Conservation (phyloP, 768 basidiomycete genomes). For the Serpula lacrymans region DNA sequence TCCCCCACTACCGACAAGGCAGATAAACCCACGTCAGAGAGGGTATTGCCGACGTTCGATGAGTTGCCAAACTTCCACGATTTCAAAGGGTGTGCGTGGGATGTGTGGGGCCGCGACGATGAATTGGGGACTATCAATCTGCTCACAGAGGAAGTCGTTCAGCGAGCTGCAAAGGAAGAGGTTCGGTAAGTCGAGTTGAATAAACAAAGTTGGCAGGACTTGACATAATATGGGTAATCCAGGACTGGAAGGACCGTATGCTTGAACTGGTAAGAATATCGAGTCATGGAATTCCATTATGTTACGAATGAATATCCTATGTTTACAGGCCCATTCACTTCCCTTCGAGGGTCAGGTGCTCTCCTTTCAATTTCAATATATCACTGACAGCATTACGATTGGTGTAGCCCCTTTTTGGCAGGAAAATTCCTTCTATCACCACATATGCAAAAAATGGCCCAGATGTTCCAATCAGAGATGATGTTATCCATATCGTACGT, state of each 20-base stretch:
- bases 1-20: not conserved
- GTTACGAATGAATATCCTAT: too few relatives aligned
- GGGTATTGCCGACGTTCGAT: slow-evolving; percentile 45
- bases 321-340: slow-evolving; percentile 60
- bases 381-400: slow-evolving; percentile 2
- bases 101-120: slow-evolving; percentile 62
- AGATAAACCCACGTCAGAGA: not conserved
- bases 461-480: slow-evolving; percentile 28
- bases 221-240: not conserved
- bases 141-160: slow-evolving; percentile 61
- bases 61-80: slow-evolving; percentile 41
- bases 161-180: slow-evolving; percentile 52
- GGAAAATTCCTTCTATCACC: slow-evolving; percentile 50
- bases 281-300: not conserved
- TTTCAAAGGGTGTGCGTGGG: slow-evolving; percentile 62
- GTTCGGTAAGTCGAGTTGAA: slow-evolving; percentile 43
- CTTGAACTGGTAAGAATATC: slow-evolving; percentile 57
- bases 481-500: slow-evolving; percentile 56
- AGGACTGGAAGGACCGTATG: slow-evolving; percentile 55
- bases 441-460: slow-evolving; percentile 28
- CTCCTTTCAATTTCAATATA: not conserved
- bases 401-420: slow-evolving; percentile 51
- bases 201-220: too few relatives aligned
- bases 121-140: slow-evolving; percentile 67
- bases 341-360: slow-evolving; percentile 51